Evolutionary conservation across 1,284 basidiomycete genomes (phyloP).

Genomic region (Irpex rosettiformis): DNA sequence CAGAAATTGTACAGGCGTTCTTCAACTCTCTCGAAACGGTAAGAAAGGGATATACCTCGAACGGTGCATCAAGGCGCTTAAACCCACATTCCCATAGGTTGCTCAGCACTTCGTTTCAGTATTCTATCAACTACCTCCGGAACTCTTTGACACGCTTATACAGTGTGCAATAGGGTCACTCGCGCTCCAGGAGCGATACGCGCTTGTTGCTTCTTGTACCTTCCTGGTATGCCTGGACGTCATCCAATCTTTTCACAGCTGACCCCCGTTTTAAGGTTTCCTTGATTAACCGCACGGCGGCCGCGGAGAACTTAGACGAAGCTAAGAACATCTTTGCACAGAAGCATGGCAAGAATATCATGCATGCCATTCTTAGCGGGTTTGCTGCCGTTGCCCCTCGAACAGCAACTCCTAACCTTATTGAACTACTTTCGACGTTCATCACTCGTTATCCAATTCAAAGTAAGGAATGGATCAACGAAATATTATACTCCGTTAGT

Average conservation of each 20-base stretch:
- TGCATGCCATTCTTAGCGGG: conserved; percentile 70
- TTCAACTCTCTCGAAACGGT: conserved; percentile 78
- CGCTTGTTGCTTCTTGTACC: conserved; percentile 75
- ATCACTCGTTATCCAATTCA: conserved; percentile 51
- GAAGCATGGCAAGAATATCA: conserved; percentile 64
- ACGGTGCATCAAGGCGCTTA: not conserved
- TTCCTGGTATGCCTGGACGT: conserved; percentile 63
- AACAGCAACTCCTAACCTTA: conserved; percentile 79
- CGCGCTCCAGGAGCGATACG: conserved; percentile 82
- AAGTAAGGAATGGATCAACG: conserved; percentile 66
- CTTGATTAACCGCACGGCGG: conserved; percentile 59
- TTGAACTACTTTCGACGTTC: conserved; percentile 72
- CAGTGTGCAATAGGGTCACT: conserved; percentile 70
- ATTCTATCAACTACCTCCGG: conserved; percentile 67
- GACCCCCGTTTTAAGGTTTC: conserved; percentile 9
- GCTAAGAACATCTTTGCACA: conserved; percentile 50
- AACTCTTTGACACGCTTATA: conserved; percentile 68
- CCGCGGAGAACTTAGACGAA: conserved; percentile 48
- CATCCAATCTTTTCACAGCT: not conserved
- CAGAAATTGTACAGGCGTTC: conserved; percentile 86
- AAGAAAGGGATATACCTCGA: conserved; percentile 16
- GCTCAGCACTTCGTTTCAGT: conserved; percentile 70
- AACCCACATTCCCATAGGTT: conserved; percentile 41
- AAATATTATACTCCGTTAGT: conserved; percentile 68
- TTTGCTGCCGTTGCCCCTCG: conserved; percentile 81